These are phyloP conservation scores for Metarhizium humberi DNA, from an alignment of 2,329 filamentous ascomycete genomes.

Conservation along the genomic window DNA sequence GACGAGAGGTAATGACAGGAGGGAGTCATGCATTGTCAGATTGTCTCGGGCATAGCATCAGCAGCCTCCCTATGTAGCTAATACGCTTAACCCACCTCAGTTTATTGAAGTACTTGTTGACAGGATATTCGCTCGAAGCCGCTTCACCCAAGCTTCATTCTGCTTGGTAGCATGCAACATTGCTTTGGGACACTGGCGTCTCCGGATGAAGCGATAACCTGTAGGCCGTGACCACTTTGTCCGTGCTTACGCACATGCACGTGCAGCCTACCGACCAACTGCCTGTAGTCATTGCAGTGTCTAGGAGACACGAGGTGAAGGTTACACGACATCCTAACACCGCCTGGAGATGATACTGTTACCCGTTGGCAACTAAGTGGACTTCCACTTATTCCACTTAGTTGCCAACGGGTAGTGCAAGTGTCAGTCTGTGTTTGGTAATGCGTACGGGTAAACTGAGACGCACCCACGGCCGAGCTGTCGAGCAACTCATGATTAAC, in stretches of 20 bases:
- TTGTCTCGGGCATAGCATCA: neutral
- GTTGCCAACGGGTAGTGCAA: too few relatives aligned
- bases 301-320: neutral
- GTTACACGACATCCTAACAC: neutral
- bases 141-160: neutral
- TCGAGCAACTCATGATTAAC: neutral
- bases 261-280: neutral
- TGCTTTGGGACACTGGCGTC: neutral
- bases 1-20: neutral
- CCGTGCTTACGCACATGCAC: neutral
- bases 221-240: neutral
- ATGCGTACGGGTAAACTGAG: neutral
- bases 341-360: neutral
- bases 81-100: too few relatives aligned
- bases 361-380: too few relatives aligned
- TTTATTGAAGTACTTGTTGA: neutral
- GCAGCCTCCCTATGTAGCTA: neutral
- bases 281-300: neutral
- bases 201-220: too few relatives aligned
- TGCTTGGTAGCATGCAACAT: neutral
- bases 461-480: neutral
- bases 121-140: neutral
- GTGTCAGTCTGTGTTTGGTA: too few relatives aligned
- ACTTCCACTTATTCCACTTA: too few relatives aligned
- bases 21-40: neutral